These are phyloP conservation scores for Stephanodiscus triporus DNA, from an alignment of 108 stramenopile genomes.

Conservation along the genomic window DNA sequence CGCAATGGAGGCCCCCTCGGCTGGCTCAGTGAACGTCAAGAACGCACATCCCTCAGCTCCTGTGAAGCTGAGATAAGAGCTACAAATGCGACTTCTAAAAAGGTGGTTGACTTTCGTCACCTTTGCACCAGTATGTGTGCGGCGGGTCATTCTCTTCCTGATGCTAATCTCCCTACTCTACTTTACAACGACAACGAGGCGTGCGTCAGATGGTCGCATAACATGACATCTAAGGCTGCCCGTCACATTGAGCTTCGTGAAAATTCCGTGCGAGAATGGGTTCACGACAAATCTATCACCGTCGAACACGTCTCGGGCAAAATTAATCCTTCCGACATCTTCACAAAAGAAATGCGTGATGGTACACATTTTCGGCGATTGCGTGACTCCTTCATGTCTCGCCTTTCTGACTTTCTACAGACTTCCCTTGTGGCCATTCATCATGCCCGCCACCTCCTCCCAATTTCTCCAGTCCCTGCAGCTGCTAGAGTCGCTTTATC, in stretches of 20 bases:
- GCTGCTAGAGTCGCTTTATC: too few relatives aligned
- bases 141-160: too few relatives aligned
- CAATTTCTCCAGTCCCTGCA: too few relatives aligned
- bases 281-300: neutral
- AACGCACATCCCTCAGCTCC: too few relatives aligned
- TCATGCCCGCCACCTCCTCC: too few relatives aligned
- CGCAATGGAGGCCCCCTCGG: constrained; percentile 19
- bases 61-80: constrained; percentile 27
- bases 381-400: too few relatives aligned
- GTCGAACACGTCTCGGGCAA: constrained; percentile 18
- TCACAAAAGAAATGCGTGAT: too few relatives aligned
- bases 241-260: constrained; percentile 25
- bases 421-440: too few relatives aligned
- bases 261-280: constrained; percentile 6
- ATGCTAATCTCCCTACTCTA: neutral
- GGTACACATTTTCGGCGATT: too few relatives aligned
- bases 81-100: constrained; percentile 15
- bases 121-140: too few relatives aligned
- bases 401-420: too few relatives aligned
- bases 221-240: constrained; percentile 16
- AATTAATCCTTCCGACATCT: constrained; percentile 9
- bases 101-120: too few relatives aligned
- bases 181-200: constrained; percentile 29
- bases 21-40: constrained; percentile 16
- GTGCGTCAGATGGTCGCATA: constrained; percentile 15